Percentiles rank a stretch among this genome's conserved stretches.
Conservation (phyloP, 257 asterid genomes). For the Leonotis leonurus region DNA sequence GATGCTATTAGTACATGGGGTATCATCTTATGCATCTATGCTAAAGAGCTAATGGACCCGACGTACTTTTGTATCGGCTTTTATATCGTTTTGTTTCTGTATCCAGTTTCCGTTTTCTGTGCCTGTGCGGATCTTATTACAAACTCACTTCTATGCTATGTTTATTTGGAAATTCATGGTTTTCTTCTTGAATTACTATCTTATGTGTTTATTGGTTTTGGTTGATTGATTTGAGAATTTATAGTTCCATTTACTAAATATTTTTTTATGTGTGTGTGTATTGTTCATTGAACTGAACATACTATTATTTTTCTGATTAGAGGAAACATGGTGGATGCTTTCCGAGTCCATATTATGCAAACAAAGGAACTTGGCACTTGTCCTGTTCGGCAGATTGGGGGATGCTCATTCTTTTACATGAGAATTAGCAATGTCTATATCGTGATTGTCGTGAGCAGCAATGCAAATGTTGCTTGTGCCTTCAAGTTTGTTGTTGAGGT, state of each 20-base stretch:
- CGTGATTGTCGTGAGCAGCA: conserved; percentile 98
- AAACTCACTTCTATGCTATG: not conserved
- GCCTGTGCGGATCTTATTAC: not conserved
- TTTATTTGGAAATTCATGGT: not conserved
- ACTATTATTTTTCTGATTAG: conserved; percentile 31
- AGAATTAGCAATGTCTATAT: conserved; percentile 95
- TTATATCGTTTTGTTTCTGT: conserved; percentile 5
- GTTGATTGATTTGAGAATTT: not conserved
- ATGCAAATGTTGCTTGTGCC: conserved; percentile 96
- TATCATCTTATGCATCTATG: not conserved
- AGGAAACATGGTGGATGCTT: conserved; percentile 99
- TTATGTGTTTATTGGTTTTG: conserved; percentile 2
- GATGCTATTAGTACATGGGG: not conserved
- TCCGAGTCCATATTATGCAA: conserved; percentile 95
- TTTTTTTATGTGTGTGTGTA: not conserved
- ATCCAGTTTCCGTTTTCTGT: not conserved
- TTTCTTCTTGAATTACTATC: not conserved
- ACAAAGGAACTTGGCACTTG: conserved; percentile 99
- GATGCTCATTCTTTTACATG: conserved; percentile 98
- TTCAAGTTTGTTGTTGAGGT: conserved; percentile 99
- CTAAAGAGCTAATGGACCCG: not conserved
- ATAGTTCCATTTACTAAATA: not conserved
- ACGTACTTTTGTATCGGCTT: not conserved
- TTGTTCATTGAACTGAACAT: conserved; percentile 6
- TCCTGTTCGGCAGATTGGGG: conserved; percentile 99